These are phyloP conservation scores for Pholiota molesta DNA, from an alignment of 768 basidiomycete genomes.

Conservation along the genomic window DNA sequence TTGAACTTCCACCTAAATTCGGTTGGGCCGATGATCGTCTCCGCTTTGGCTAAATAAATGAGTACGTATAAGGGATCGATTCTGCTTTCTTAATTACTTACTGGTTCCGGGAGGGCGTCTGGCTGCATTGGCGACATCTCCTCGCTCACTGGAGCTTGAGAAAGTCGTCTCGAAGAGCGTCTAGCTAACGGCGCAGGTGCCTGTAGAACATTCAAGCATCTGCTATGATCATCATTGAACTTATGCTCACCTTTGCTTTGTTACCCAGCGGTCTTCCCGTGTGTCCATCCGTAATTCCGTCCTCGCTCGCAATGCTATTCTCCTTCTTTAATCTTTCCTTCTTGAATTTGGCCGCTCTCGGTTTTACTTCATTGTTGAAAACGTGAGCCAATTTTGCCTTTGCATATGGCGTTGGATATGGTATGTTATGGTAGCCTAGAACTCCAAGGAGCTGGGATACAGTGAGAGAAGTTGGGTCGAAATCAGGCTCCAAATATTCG, in stretches of 20 bases:
- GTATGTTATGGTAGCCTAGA: constrained; percentile 75
- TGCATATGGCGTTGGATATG: constrained; percentile 73
- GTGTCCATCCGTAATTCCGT: constrained; percentile 82
- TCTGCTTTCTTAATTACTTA: constrained; percentile 18
- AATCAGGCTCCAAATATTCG: constrained; percentile 79
- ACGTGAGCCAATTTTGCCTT: constrained; percentile 76
- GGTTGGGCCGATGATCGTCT: constrained; percentile 82
- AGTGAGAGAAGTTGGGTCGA: constrained; percentile 73
- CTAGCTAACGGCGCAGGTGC: constrained; percentile 14
- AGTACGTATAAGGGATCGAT: constrained; percentile 14
- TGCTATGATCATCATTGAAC: background rate
- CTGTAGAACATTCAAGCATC: background rate
- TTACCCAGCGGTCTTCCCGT: constrained; percentile 71
- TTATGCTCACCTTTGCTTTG: constrained; percentile 43
- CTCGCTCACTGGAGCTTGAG: constrained; percentile 57
- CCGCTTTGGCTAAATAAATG: constrained; percentile 62
- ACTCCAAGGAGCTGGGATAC: constrained; percentile 82
- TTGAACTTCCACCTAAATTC: constrained; percentile 52
- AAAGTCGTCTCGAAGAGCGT: constrained; percentile 63
- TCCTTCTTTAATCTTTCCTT: constrained; percentile 66
- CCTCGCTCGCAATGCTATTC: constrained; percentile 76
- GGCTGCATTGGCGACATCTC: constrained; percentile 42
- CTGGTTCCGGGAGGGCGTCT: constrained; percentile 53
- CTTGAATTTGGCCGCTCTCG: constrained; percentile 57
- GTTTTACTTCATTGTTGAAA: constrained; percentile 79